These are phyloP conservation scores for Aureobasidium melanogenum DNA, from an alignment of 2,329 filamentous ascomycete species.

Conservation along the genomic window DNA sequence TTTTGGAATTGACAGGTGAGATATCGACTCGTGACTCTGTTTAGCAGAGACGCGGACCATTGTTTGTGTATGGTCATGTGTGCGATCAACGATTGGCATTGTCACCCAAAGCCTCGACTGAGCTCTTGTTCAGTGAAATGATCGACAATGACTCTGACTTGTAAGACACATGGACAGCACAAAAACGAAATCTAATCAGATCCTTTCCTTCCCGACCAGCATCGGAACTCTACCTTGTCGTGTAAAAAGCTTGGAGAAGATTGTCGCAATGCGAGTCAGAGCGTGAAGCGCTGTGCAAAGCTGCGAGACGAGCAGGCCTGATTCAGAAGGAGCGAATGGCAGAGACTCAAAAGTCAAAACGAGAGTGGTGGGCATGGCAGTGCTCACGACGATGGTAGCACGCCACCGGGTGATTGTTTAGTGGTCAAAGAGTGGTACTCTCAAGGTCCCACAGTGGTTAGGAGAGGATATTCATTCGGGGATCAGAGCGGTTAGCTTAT, in stretches of 20 bases:
- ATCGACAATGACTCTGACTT: neutral
- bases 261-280: neutral
- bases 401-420: neutral
- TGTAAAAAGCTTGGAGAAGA: neutral
- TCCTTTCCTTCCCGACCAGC: neutral
- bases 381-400: neutral
- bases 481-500: neutral
- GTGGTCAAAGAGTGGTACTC: neutral
- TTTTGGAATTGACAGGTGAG: neutral
- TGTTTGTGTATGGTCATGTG: neutral
- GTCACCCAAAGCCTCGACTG: neutral
- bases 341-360: neutral
- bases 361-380: neutral
- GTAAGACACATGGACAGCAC: neutral
- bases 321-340: conserved; percentile 1
- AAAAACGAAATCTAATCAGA: neutral
- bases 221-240: neutral
- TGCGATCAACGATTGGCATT: neutral
- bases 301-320: neutral
- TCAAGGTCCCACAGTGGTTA: neutral
- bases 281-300: neutral
- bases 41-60: neutral
- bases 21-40: neutral
- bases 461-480: neutral
- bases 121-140: neutral